Base-by-base conservation (phyloP, 495 filamentous ascomycete genomes). In the Lophium mytilinum region DNA sequence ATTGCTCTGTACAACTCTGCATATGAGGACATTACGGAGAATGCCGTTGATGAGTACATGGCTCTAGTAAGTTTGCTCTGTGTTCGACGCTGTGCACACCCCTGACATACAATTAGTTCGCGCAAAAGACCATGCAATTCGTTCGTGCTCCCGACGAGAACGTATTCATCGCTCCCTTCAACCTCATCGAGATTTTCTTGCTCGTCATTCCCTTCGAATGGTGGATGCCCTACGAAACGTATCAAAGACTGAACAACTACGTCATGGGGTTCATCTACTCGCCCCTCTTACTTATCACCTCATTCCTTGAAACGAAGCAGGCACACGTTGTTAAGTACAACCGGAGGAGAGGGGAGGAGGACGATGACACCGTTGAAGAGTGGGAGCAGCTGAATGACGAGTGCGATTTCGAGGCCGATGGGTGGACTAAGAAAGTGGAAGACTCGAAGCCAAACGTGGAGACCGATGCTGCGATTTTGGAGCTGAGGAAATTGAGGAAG, bases 141-240 rank as follows among this genome's bases (percentile, higher is more conserved):
- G 88, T 97, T 9, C 89, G 94, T 36, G 94, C 93, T 0, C 93
- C 93, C 0, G 93, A 97, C 63, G 94, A 97, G 70, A 96, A 98
- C 62, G 93, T 98, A 45, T 98, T 92, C 71, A 94, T 98, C 55
- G 83, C 93, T 11, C 72, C 93, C 0, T 89, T 97, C 72, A 98
- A 98, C 68, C 79, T 98, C 9, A 80, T 98, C 50, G 93, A 97
- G 66, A 83, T 96, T 14, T 78, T 96, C 63, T 75, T 78, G 45
- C 72, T 96, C 2, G 77, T 89, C 49, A 62, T 90, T 1, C 90
- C 90, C 35, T 84, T 97, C 53, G 93, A 97, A 74, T 98, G 94
- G 94, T 97, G 93, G 94, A 78, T 97, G 68, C 66, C 80, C 15
- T 78, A 79, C 36, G 53, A 68, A 4, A 63, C 65, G 0, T 98